Evolutionary conservation across 2,329 filamentous ascomycete genomes (phyloP).

Genomic region (Pseudogymnoascus sp.): DNA sequence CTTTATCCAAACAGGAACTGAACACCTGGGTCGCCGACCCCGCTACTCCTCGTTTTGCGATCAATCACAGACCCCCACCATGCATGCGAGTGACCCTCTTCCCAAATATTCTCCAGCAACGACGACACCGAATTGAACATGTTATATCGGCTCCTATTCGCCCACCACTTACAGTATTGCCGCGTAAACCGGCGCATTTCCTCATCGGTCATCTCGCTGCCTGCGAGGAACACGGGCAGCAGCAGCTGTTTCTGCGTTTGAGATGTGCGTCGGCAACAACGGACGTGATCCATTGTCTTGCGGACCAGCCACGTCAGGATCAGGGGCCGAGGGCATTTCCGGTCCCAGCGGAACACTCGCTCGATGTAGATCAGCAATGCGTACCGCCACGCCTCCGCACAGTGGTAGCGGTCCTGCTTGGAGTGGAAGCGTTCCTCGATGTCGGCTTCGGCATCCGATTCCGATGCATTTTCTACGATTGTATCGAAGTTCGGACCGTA

Average conservation of each 20-base stretch:
- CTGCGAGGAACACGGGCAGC: constrained; percentile 30
- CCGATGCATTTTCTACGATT: neutral
- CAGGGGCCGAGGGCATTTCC: constrained; percentile 11
- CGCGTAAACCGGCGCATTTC: constrained; percentile 20
- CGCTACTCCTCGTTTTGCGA: constrained; percentile 11
- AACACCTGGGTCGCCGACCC: neutral
- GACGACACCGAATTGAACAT: constrained; percentile 23
- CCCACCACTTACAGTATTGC: constrained; percentile 28
- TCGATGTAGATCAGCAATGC: constrained; percentile 28
- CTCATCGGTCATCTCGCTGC: constrained; percentile 23
- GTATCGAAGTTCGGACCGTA: neutral
- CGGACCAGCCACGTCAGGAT: constrained; percentile 22
- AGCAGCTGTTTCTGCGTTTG: constrained; percentile 31
- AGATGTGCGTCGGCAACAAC: constrained; percentile 23
- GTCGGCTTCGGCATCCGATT: constrained; percentile 11
- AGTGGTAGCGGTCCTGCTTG: constrained; percentile 26
- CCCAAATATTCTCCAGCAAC: constrained; percentile 17
- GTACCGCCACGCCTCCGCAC: constrained; percentile 29
- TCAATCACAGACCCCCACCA: constrained; percentile 21
- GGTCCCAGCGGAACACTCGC: constrained; percentile 22
- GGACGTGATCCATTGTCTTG: constrained; percentile 26
- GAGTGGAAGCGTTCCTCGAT: constrained; percentile 4
- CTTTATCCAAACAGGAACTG: neutral
- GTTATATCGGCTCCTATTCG: constrained; percentile 24
- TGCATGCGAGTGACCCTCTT: constrained; percentile 12